Evolutionary conservation across 2,329 filamentous ascomycete species (phyloP), one percentile per base, ranked within the genome.

Genomic region (Aspergillus brasiliensis): DNA sequence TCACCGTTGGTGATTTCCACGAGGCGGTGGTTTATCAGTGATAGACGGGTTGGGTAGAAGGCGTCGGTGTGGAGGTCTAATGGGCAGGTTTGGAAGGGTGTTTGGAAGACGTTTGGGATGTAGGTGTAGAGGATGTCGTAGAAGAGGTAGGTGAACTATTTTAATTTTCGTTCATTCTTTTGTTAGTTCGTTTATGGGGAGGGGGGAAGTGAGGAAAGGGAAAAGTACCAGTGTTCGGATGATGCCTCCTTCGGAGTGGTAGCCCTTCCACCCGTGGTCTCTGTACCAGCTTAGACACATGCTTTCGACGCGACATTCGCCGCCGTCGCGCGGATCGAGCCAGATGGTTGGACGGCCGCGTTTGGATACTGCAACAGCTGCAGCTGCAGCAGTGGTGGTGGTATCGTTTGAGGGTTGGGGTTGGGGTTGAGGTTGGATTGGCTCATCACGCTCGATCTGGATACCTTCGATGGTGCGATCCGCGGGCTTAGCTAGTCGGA

Each of bases 61-160:
- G 90, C 88, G 73, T 99, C 95, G 0, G 93, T 97, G 72, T 96
- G 90, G 5, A 99, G 80, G 74, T 99, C 95, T 3, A 99, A 80
- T 1, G 95, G 95, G 70, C 92, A 97, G 0, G 92, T 96, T 76
- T 99, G 95, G 73, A 91, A 99, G 1, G 90, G 86, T 5, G 95
- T 99, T 74, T 98, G 94, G 75, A 99, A 99, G 57, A 99, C 94
- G 68, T 98, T 97, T 25, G 95, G 94, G 5, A 98, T 86, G 75
- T 96, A 97, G 25, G 92, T 82, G 77, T 98, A 98, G 6, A 99
- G 81, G 23, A 98, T 86, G 75, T 99, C 94, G 80, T 89, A 95
- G 80, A 98, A 97, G 17, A 99, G 85, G 71, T 95, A 94, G 13
- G 88, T 90, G 75, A 93, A 93, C 25, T 77, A 2, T 31, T 38